Evolutionary conservation across 345 rosid species (phyloP).

Genomic region (Arabidopsis suecica): DNA sequence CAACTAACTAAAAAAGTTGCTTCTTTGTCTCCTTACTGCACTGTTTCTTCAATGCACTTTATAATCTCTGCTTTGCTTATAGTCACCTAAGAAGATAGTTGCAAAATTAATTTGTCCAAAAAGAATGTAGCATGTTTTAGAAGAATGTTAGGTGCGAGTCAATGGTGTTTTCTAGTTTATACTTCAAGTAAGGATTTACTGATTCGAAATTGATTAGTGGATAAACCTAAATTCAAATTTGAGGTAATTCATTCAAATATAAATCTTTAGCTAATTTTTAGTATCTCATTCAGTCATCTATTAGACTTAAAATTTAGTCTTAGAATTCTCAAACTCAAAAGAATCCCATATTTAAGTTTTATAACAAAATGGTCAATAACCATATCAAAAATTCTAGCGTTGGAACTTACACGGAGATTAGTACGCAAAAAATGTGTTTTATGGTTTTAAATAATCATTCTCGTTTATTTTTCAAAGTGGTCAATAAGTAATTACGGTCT

Average conservation of each 20-base stretch:
- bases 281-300: not conserved
- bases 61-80: constrained; percentile 7
- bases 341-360: not conserved
- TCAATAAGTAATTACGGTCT: constrained; percentile 11
- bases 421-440: not conserved
- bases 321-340: not conserved
- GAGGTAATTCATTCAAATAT: not conserved
- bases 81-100: constrained; percentile 24
- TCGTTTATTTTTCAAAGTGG: constrained; percentile 28
- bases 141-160: constrained; percentile 20
- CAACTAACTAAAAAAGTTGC: constrained; percentile 37
- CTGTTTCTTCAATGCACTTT: constrained; percentile 36
- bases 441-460: too few relatives aligned
- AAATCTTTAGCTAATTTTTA: not conserved
- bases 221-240: constrained; percentile 17
- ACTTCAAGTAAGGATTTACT: not conserved
- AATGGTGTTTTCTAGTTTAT: constrained; percentile 11
- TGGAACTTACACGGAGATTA: constrained; percentile 21
- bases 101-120: constrained; percentile 10
- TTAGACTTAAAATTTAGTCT: not conserved
- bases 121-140: not conserved
- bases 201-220: not conserved
- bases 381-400: not conserved
- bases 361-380: not conserved
- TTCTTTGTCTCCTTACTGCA: constrained; percentile 32